These are phyloP conservation scores for Tricholoma bakamatsutake DNA, from an alignment of 768 basidiomycete species.

Conservation along the genomic window DNA sequence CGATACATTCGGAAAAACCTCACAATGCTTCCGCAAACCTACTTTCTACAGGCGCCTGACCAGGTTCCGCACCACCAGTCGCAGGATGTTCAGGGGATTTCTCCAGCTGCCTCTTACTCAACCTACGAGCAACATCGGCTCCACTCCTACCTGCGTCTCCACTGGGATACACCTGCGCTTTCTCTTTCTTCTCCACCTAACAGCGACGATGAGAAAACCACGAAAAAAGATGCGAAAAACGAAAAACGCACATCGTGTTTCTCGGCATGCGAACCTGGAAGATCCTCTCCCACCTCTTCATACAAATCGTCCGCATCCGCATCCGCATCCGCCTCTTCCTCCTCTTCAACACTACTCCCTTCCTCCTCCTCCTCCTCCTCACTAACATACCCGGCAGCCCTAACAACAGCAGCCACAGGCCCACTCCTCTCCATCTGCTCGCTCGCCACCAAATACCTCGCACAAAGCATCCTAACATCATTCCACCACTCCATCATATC, in stretches of 20 bases:
- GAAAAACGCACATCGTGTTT: conserved; percentile 24
- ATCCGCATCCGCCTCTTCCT: conserved; percentile 38
- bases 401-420: conserved; percentile 88
- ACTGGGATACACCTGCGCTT: conserved; percentile 2
- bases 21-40: conserved; percentile 20
- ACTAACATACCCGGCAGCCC: conserved; percentile 81
- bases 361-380: conserved; percentile 69
- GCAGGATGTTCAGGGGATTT: conserved; percentile 55
- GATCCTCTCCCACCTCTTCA: conserved; percentile 36
- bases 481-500: conserved; percentile 99
- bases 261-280: conserved; percentile 50
- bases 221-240: background rate
- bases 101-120: conserved; percentile 61
- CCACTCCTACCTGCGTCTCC: conserved; percentile 24
- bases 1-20: too few relatives aligned
- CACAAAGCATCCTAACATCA: conserved; percentile 89
- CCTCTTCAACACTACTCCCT: conserved; percentile 53
- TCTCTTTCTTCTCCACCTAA: conserved; percentile 33
- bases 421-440: conserved; percentile 92
- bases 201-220: background rate
- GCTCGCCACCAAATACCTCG: conserved; percentile 88
- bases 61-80: conserved; percentile 10
- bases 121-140: conserved; percentile 21
- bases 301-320: conserved; percentile 39
- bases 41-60: conserved; percentile 28